Evolutionary conservation across 1,284 basidiomycete species (phyloP).

Genomic region (Athelia psychrophila): DNA sequence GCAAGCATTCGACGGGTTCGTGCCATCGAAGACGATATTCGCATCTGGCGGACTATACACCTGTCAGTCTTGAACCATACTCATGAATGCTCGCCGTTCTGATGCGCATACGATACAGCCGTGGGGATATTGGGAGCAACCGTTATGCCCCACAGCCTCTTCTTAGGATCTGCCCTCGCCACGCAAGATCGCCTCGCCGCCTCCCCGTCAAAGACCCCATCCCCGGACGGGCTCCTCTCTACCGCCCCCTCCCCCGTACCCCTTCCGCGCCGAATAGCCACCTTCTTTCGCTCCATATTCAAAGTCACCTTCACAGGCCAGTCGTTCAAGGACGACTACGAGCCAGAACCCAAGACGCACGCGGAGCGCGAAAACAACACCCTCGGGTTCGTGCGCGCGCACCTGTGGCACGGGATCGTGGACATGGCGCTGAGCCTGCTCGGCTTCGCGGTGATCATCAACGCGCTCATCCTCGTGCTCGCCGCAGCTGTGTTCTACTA

Average conservation of each 20-base stretch:
- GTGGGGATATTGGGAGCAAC: conserved; percentile 70
- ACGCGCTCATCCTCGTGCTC: conserved; percentile 46
- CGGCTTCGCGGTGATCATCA: conserved; percentile 77
- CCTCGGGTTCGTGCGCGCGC: conserved; percentile 67
- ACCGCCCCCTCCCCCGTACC: background rate
- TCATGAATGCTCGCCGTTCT: conserved; percentile 1
- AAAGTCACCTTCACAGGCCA: background rate
- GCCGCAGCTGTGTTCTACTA: conserved; percentile 42
- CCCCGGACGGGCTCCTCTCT: conserved; percentile 2
- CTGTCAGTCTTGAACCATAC: conserved; percentile 32
- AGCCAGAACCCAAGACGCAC: conserved; percentile 32
- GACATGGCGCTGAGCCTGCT: conserved; percentile 68
- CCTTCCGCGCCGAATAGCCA: background rate
- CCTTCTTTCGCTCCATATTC: background rate
- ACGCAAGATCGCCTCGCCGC: conserved; percentile 58
- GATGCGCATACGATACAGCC: conserved; percentile 31
- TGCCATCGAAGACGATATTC: conserved; percentile 74
- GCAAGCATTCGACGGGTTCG: conserved; percentile 79
- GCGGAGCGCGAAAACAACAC: conserved; percentile 63
- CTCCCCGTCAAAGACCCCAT: too few relatives aligned
- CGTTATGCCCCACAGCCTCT: conserved; percentile 76
- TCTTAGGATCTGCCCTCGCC: conserved; percentile 73
- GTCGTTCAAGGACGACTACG: background rate
- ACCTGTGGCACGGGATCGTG: conserved; percentile 75
- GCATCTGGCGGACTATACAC: conserved; percentile 69